Evolutionary conservation across 73 alveolate genomes (phyloP).

Genomic region (Symbiodinium pilosum): DNA sequence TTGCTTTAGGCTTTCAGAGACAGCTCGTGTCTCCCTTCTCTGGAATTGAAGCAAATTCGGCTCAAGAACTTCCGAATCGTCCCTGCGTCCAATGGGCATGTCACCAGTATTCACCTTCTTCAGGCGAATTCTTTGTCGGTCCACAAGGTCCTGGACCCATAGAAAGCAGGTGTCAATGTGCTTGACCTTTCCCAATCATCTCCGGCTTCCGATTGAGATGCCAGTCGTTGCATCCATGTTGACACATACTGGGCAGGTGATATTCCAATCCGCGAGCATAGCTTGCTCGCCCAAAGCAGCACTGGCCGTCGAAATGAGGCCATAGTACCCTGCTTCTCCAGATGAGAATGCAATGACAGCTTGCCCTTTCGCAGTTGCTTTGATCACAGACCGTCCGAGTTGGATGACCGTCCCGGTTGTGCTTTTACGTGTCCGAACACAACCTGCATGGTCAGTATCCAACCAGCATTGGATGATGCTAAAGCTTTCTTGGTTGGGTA

Average conservation of each 20-base stretch:
- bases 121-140: not conserved
- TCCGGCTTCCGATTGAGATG: not conserved
- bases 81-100: not conserved
- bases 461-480: not conserved
- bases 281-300: constrained; percentile 9
- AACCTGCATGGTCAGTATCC: not conserved
- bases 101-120: not conserved
- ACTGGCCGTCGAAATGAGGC: not conserved
- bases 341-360: not conserved
- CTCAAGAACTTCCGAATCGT: not conserved
- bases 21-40: not conserved
- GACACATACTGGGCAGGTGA: not conserved
- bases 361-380: not conserved
- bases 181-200: constrained; percentile 41
- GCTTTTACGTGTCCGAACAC: not conserved
- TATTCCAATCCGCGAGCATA: not conserved
- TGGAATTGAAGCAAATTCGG: not conserved
- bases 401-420: not conserved
- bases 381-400: not conserved
- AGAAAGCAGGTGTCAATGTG: constrained; percentile 15
- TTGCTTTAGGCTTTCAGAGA: not conserved
- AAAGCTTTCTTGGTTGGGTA: not conserved
- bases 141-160: constrained; percentile 41
- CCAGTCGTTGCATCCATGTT: constrained; percentile 19
- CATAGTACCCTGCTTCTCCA: not conserved